phyloP scores from a whole-genome alignment of 805 yeast genomes.

The Candida qinlingensis region DNA sequence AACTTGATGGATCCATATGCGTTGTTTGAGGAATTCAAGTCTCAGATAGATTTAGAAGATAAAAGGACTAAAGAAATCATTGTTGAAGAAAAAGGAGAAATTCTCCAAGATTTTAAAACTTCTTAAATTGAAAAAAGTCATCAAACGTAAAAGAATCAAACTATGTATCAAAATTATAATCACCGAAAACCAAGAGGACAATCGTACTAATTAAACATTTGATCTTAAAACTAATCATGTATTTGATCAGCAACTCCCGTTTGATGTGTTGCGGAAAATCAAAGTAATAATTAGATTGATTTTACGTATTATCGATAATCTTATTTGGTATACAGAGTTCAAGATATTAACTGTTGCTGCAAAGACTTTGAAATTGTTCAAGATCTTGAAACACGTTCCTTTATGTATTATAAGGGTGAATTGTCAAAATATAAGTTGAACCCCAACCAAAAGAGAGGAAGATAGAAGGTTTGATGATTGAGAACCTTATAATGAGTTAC shows the following conservation, averaged over 20 bases:
- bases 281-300: conserved; percentile 15
- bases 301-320: conserved; percentile 12
- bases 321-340: conserved; percentile 20
- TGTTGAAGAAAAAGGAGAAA: conserved; percentile 14
- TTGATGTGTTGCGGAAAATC: conserved; percentile 16
- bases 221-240: conserved; percentile 13
- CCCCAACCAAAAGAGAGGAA: conserved; percentile 3
- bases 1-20: conserved; percentile 3
- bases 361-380: conserved; percentile 12
- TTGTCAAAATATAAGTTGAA: conserved; percentile 14
- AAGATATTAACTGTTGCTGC: conserved; percentile 11
- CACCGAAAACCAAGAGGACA: conserved; percentile 15
- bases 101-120: conserved; percentile 14
- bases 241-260: conserved; percentile 16
- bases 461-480: conserved; percentile 3
- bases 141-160: conserved; percentile 11
- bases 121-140: conserved; percentile 16
- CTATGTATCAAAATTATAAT: conserved; percentile 16
- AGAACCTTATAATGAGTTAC: background rate
- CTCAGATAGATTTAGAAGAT: too few relatives aligned
- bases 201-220: conserved; percentile 12
- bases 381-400: conserved; percentile 12
- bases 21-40: conserved; percentile 8
- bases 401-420: conserved; percentile 13
- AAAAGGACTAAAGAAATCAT: background rate